phyloP scores from a whole-genome alignment of 1,284 basidiomycete species.

The Waitea zeae region DNA sequence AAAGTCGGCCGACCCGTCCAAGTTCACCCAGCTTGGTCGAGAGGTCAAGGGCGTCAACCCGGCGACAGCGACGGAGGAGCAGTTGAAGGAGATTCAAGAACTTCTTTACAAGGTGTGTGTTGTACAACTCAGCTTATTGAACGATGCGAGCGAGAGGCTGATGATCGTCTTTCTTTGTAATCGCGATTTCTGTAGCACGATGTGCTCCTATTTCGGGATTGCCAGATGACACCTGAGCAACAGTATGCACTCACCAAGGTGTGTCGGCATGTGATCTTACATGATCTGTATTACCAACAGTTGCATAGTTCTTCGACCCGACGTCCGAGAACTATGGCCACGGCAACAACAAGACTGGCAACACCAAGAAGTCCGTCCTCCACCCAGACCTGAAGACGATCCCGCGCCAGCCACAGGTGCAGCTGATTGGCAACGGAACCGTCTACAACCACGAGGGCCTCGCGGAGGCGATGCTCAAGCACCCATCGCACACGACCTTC shows the following conservation, averaged over 20 bases:
- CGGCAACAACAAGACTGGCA: constrained; percentile 68
- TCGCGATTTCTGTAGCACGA: constrained; percentile 41
- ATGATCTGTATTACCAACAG: background rate
- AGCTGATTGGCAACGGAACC: constrained; percentile 68
- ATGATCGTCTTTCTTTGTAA: background rate
- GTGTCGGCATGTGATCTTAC: constrained; percentile 6
- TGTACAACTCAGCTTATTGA: background rate
- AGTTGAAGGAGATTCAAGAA: constrained; percentile 31
- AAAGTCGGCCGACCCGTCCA: constrained; percentile 25
- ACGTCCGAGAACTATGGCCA: constrained; percentile 61
- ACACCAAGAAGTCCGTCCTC: constrained; percentile 56
- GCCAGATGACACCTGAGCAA: constrained; percentile 57
- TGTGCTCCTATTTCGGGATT: constrained; percentile 58
- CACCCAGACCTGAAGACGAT: constrained; percentile 81
- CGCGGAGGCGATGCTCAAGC: constrained; percentile 48
- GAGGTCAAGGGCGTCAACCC: constrained; percentile 34
- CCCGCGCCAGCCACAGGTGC: constrained; percentile 71
- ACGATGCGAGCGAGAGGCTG: background rate
- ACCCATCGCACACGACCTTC: constrained; percentile 81
- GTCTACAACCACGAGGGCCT: constrained; percentile 69
- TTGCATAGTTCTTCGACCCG: constrained; percentile 54
- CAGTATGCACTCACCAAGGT: constrained; percentile 76
- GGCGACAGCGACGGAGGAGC: constrained; percentile 20
- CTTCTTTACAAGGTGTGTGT: constrained; percentile 34
- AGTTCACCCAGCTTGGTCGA: constrained; percentile 31